phyloP scores from a whole-genome alignment of 345 rosid species.

The Brassica rapa region DNA sequence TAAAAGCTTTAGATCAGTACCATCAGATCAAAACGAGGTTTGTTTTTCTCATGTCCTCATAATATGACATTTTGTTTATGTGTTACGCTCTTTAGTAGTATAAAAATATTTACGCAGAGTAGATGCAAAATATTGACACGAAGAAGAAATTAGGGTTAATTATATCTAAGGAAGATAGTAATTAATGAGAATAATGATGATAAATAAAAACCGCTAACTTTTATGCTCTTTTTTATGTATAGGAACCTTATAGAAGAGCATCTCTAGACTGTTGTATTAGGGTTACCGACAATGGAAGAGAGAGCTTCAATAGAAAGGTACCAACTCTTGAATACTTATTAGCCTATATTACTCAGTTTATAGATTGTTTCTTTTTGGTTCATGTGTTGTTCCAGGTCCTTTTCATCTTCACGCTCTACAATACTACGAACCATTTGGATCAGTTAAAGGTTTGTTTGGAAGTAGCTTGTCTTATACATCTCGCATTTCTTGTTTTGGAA shows the following conservation, averaged over 20 bases:
- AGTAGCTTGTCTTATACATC: background rate
- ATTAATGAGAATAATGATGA: background rate
- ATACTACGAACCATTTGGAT: constrained; percentile 69
- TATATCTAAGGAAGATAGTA: background rate
- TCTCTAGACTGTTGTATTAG: constrained; percentile 70
- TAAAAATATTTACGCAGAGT: background rate
- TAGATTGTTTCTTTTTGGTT: background rate
- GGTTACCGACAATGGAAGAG: constrained; percentile 91
- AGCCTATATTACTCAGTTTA: constrained; percentile 15
- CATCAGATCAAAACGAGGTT: constrained; percentile 63
- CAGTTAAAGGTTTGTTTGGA: constrained; percentile 64
- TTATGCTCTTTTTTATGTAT: constrained; percentile 2
- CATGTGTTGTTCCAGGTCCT: constrained; percentile 61
- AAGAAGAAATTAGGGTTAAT: background rate
- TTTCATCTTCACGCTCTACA: constrained; percentile 80
- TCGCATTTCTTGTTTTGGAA: background rate
- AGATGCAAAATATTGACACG: background rate
- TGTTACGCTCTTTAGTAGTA: background rate
- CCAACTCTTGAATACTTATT: background rate
- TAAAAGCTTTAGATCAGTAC: constrained; percentile 60
- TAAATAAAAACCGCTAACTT: background rate
- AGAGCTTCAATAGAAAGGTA: constrained; percentile 83
- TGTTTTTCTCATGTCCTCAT: background rate
- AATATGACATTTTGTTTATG: constrained; percentile 4
- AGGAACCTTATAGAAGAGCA: constrained; percentile 81